Evolutionary conservation across 805 yeast species (phyloP).

Genomic region (Candida nemodendra): DNA sequence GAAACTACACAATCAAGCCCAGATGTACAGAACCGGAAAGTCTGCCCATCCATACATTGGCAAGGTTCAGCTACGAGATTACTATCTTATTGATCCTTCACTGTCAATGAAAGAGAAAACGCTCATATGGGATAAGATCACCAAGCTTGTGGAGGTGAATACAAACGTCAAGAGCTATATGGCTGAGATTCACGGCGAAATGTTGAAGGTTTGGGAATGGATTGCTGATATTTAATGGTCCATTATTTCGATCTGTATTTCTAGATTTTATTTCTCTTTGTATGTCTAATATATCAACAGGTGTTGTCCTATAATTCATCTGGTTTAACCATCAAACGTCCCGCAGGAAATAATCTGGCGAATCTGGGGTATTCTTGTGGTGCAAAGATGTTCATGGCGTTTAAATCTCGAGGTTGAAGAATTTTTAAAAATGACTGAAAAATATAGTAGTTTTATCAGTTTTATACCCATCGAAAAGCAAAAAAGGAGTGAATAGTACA

Average conservation of each 20-base stretch:
- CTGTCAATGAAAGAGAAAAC: slow-evolving; percentile 39
- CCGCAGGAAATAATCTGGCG: no score
- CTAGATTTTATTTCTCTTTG: no score
- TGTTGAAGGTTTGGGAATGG: slow-evolving; percentile 90
- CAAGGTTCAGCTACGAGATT: slow-evolving; percentile 70
- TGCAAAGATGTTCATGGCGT: slow-evolving; percentile 14
- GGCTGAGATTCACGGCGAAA: slow-evolving; percentile 81
- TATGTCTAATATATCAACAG: no score
- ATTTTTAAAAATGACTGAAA: slow-evolving; percentile 1
- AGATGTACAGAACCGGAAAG: slow-evolving; percentile 31
- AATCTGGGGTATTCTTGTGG: background rate
- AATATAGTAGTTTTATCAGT: background rate
- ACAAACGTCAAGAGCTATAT: slow-evolving; percentile 61
- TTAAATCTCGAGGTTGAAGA: no score
- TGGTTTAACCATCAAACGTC: no score
- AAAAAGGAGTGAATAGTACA: background rate
- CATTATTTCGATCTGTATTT: no score
- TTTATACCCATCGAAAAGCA: no score
- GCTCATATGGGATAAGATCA: slow-evolving; percentile 59
- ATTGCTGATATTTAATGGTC: slow-evolving; percentile 41
- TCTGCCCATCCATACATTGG: slow-evolving; percentile 53
- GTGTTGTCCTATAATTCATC: no score
- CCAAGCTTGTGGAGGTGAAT: slow-evolving; percentile 57
- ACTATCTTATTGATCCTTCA: slow-evolving; percentile 44
- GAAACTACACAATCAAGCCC: slow-evolving; percentile 49